Percentiles rank a stretch among this genome's conserved stretches.
Conservation (phyloP, 495 filamentous ascomycete genomes). For the Evansstolkia leycettana region DNA sequence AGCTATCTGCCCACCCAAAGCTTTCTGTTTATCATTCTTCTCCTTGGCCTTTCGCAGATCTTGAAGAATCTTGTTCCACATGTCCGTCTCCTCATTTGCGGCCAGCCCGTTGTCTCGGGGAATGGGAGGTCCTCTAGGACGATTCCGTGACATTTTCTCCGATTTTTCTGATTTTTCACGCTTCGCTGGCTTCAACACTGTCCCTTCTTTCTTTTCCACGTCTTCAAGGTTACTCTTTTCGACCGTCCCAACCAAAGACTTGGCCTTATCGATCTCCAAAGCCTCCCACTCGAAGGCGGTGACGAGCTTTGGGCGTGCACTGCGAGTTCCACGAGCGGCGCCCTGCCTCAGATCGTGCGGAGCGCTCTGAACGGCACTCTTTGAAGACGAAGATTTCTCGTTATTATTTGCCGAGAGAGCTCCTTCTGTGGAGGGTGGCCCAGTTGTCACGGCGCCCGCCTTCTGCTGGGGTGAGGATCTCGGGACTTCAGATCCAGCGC, state of each 20-base stretch:
- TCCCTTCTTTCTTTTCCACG: not conserved
- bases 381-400: too few species aligned
- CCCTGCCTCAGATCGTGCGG: constrained; percentile 10
- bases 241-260: not conserved
- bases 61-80: constrained; percentile 51
- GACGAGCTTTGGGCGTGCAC: constrained; percentile 8
- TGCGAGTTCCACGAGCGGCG: constrained; percentile 15
- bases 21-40: constrained; percentile 43
- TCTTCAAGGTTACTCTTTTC: not conserved
- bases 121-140: constrained; percentile 25
- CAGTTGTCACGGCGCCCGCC: too few species aligned
- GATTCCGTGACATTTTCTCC: constrained; percentile 31
- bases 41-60: constrained; percentile 48
- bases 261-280: constrained; percentile 5
- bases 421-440: too few species aligned
- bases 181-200: too few species aligned
- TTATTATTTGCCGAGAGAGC: too few species aligned
- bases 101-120: constrained; percentile 35
- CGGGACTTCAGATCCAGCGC: too few species aligned
- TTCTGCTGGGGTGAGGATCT: too few species aligned
- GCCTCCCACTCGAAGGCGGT: constrained; percentile 15
- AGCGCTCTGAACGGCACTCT: constrained; percentile 1
- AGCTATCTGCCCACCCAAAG: constrained; percentile 39
- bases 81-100: constrained; percentile 48
- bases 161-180: too few species aligned